Evolutionary conservation across 257 asterid genomes (phyloP).

Genomic region (Scutellaria barbata): DNA sequence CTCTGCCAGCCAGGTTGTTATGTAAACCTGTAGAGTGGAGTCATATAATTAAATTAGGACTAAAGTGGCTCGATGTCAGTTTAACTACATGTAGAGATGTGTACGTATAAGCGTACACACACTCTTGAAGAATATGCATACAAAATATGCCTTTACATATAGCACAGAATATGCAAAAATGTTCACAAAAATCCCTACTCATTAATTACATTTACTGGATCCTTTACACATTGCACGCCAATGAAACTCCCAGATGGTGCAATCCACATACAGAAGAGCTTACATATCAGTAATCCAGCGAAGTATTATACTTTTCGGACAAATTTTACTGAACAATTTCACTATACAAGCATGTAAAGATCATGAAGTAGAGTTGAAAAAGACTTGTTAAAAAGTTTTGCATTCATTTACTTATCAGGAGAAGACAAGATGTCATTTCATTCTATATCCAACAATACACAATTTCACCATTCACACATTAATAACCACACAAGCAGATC

Average conservation of each 20-base stretch:
- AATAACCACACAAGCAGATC: constrained; percentile 12
- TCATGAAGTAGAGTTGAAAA: not conserved
- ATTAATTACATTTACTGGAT: not conserved
- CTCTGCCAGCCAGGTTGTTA: constrained; percentile 80
- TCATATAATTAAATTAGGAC: constrained; percentile 14
- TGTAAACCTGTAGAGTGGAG: constrained; percentile 54
- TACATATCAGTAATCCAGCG: not conserved
- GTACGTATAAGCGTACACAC: not conserved
- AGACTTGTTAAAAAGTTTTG: not conserved
- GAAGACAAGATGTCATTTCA: constrained; percentile 11
- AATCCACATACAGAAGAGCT: not conserved
- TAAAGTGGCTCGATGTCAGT: constrained; percentile 2
- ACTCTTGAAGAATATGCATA: not conserved
- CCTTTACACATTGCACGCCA: not conserved
- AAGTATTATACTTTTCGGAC: not conserved
- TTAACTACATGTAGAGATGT: not conserved
- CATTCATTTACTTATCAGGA: not conserved
- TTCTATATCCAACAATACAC: not conserved
- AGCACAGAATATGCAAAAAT: not conserved
- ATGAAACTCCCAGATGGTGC: constrained; percentile 6
- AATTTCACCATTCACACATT: constrained; percentile 13
- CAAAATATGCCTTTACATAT: not conserved
- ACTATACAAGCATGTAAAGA: constrained; percentile 5
- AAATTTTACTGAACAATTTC: not conserved
- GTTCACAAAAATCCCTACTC: not conserved